Evolutionary conservation across 495 filamentous ascomycete species (phyloP), one percentile per base, ranked within the genome.

Genomic region (Rhypophila decipiens): DNA sequence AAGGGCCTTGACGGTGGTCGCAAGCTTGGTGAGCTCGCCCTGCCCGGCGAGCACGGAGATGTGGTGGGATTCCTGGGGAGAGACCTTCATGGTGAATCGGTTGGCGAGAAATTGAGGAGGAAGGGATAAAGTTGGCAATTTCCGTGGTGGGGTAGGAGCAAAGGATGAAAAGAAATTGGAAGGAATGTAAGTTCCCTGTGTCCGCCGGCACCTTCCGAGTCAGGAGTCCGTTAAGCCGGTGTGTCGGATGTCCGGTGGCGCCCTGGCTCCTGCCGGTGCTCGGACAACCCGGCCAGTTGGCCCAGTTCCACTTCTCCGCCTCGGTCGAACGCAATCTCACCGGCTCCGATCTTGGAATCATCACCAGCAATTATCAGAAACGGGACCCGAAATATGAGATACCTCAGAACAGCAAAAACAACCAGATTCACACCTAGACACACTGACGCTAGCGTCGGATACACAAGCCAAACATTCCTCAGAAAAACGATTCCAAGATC

Each of bases 31-130:
- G 15, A 46, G 35, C 27, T 63, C 57, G 39, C 58, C 60, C 27
- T 55, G 49, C 11, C 60, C 56, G 13, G 58, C 60, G 24, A 52
- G 52, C 12, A 61, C 55, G 4, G 55, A 53, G 43, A 63, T 49
- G 37, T 24, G 15, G 34, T 59, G 60, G 5, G 52, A 49, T 34
- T 63, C 60, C 27, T 55, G 40, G 1, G 43, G 47, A 0, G 47
- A 39, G 38, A 63, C 57, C 9, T 39, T 42, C 60, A 63, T 63
- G 7, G 9, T 39, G 27, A 31, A 31, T 7, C 27, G 27, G 27
- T n/a, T n/a, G n/a, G n/a, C n/a, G n/a, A n/a, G n/a, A n/a, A n/a
- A n/a, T n/a, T n/a, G n/a, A n/a, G n/a, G n/a, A n/a, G n/a, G n/a
- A n/a, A n/a, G n/a, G n/a, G n/a, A n/a, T n/a, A n/a, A n/a, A n/a